phyloP scores from a whole-genome alignment of 768 basidiomycete genomes.

The Myochromella boudieri region DNA sequence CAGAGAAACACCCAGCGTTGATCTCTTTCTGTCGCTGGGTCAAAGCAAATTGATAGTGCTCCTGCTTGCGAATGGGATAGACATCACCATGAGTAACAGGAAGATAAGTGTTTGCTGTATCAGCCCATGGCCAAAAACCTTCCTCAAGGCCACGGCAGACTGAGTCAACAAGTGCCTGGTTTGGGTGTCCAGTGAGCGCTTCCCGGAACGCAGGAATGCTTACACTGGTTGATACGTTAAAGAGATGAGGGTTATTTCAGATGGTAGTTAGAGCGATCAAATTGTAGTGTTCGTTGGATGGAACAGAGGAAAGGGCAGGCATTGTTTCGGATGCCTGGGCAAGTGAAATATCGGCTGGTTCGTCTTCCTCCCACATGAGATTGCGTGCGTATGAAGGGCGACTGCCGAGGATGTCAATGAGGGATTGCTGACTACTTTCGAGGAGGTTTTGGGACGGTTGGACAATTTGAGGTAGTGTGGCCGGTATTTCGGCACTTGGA shows the following conservation, averaged over 20 bases:
- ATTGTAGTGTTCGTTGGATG: not conserved
- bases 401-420: not conserved
- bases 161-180: constrained; percentile 32
- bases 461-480: constrained; percentile 6
- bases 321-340: not conserved
- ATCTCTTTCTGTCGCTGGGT: not conserved
- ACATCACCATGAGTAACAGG: constrained; percentile 13
- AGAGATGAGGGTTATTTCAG: not conserved
- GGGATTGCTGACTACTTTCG: not conserved
- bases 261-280: not conserved
- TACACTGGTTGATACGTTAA: not conserved
- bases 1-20: not conserved
- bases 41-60: not conserved
- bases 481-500: constrained; percentile 8
- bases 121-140: constrained; percentile 45
- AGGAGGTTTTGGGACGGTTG: not conserved
- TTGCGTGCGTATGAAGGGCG: constrained; percentile 1
- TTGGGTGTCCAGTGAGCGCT: not conserved
- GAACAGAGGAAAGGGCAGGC: not conserved
- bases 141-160: constrained; percentile 25
- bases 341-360: no score
- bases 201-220: not conserved
- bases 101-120: constrained; percentile 18
- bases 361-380: not conserved
- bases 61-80: not conserved